Evolutionary conservation across 139 green algal species (phyloP).

Genomic region (Coelastrella sp.): DNA sequence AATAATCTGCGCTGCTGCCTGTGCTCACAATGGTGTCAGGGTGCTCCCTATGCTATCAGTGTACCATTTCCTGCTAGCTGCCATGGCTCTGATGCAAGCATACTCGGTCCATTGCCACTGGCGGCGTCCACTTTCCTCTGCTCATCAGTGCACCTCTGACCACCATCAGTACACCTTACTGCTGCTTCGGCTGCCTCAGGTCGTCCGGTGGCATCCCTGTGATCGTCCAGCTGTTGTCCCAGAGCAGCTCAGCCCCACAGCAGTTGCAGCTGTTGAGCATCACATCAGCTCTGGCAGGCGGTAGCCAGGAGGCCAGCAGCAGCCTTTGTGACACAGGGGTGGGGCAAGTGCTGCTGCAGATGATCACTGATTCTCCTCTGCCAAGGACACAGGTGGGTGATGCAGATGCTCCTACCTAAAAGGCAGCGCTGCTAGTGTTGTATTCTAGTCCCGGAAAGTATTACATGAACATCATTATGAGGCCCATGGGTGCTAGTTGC

Average conservation of each 20-base stretch:
- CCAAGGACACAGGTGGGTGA: conserved; percentile 38
- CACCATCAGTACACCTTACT: neutral
- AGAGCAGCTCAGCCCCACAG: neutral
- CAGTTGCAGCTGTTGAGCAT: conserved; percentile 37
- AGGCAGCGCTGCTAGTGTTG: neutral
- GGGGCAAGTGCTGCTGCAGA: conserved; percentile 6
- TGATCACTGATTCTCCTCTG: neutral
- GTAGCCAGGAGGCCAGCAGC: neutral
- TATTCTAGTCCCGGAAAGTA: neutral
- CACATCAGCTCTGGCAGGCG: neutral
- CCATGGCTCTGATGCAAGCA: neutral
- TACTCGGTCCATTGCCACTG: neutral
- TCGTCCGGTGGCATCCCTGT: conserved; percentile 46
- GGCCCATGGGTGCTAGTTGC: neutral
- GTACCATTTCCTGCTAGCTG: neutral
- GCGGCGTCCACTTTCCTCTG: neutral
- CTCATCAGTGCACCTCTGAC: neutral
- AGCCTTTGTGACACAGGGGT: conserved; percentile 2
- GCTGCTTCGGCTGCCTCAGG: conserved; percentile 26
- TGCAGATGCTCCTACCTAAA: neutral
- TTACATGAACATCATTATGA: neutral
- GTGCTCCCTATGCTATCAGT: too few relatives aligned
- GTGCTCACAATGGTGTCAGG: too few relatives aligned
- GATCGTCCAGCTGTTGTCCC: conserved; percentile 41
- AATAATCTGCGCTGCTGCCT: too few relatives aligned